Evolutionary conservation across 1,284 basidiomycete species (phyloP), one percentile per base, ranked within the genome.

Genomic region (Puccinia horiana): DNA sequence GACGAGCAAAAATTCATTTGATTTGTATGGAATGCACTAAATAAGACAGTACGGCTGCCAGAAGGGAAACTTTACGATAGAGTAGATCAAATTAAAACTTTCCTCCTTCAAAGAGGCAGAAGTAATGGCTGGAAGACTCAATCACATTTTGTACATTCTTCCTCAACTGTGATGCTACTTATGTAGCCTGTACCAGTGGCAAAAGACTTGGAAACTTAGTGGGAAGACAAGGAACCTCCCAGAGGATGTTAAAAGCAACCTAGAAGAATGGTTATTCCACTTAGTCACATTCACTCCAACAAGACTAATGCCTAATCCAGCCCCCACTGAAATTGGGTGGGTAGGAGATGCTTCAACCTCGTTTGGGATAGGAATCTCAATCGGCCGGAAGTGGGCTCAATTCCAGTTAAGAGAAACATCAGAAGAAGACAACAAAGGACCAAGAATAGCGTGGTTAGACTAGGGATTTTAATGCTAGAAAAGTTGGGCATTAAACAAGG

Each of bases 161-260:
- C 70, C 70, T 2, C 70, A 73, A 29, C 42, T 73, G 32, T 18
- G 49, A 4, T 73, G 70, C 49, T 47, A 73, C 49, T 20, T 73
- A 1, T 32, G 49, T 20, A 20, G 42, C 26, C 12, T 73, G 11
- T 49, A 73, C 47, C 20, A n/a, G 49, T 52, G 47, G 32, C 2
- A 23, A 11, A 74, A 56, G 16, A 74, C 12, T 12, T 74, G 72
- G 72, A 23, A 42, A 16, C 1, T 2, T 12, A 5, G 2, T 9
- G 2, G 32, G 3, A 6, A 16, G 18, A 67, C 23, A 67, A 6
- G 32, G 23, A 9, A 5, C 11, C 20, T 44, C 32, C 35, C 32
- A 23, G 18, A 67, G 29, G 63, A 67, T 42, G 35, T 42, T 11
- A 20, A 49, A 35, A 32, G 8, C 32, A 18, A 32, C 26, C 29